Base-by-base conservation (phyloP, 2,329 filamentous ascomycete species). In the Rhytidhysteron rufulum region DNA sequence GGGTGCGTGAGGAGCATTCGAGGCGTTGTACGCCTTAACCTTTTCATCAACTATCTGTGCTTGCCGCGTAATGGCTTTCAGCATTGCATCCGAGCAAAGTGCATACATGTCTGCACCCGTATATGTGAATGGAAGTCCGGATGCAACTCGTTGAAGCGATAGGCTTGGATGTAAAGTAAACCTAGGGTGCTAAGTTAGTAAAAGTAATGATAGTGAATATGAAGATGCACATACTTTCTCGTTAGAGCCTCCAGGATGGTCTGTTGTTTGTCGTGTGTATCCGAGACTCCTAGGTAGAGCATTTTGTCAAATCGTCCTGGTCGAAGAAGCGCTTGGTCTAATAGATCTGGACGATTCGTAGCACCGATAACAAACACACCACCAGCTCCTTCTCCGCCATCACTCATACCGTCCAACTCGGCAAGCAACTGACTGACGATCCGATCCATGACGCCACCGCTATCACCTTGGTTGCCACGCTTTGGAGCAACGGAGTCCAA, bases 21-120 rank as follows among this genome's bases (percentile, higher is more conserved):
- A 21, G 2, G 69, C 63, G 54, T 87, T 87, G 62, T 95, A 73
- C 4, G 75, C 73, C 17, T 78, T 77, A 50, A 98, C 86, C 65
- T 93, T 93, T 37, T 79, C 74, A 62, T 98, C 93, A 2, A 97
- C 90, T 2, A 80, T 75, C 1, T 81, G 78, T 2, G 93, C 89
- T 60, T 94, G 88, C 4, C 93, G 82, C 3, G 93, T 98, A 43
- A 98, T 91, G 16, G 93, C 93, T 66, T 98, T 97, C 52, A 98
- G 84, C 93, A 98, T 98, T 37, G 93, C 89, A 65, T 98, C 93
- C 31, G 89, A 95, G 71, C 91, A 97, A 16, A 98, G 77, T 1
- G 93, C 93, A 67, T 98, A 98, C 60, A 98, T 84, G 69, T 98
- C 93, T 47, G 93, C 93, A 58, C 93, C 93, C 0, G 93, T 98